Base-by-base conservation (phyloP, 2,329 filamentous ascomycete genomes). In the Ustilaginoidea virens region DNA sequence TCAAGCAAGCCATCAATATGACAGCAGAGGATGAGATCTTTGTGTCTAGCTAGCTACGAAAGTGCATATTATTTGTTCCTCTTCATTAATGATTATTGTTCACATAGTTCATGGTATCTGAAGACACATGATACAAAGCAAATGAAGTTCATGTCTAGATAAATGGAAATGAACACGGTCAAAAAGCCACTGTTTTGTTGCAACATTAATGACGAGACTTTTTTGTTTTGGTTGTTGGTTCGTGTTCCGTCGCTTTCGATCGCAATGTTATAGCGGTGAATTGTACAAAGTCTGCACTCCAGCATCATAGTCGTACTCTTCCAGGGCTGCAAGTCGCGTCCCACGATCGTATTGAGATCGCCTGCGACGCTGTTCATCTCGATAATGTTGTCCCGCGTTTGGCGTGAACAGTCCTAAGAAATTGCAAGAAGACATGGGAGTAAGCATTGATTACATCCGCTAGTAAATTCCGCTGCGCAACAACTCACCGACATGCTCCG, bases 331-430 rank as follows among this genome's bases (percentile, higher is more conserved):
- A 36, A 80, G 66, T 33, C 73, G 69, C 17, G 80, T 90, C 17
- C 83, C 83, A 36, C 82, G 77, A 42, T 92, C 83, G 42, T 72
- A 92, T 43, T 81, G 76, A 14, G 80, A 86, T 29, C 73, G 70
- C 31, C 79, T 73, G 27, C 76, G 75, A 36, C 80, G 74, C 47
- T 85, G 80, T 46, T 85, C 76, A 37, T 81, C 74, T 11, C 76
- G 69, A 40, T 74, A 71, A 31, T 80, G 71, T 46, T 81, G 76
- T 11, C 74, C 73, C 26, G 76, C 74, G 38, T 80, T 78, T 5
- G 83, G 82, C 3, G 82, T 81, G 49, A 85, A 92, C 0, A 92
- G 66, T 1, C 77, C 77, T 81, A 24, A 9, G n/a, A 8, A 26
- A 8, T n/a, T 7, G 15, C 25, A 8, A 40, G 22, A 5, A 28